Base-by-base conservation (phyloP, 371 early-diverging fungal genomes). In the Syncephalis plumigaleata region DNA sequence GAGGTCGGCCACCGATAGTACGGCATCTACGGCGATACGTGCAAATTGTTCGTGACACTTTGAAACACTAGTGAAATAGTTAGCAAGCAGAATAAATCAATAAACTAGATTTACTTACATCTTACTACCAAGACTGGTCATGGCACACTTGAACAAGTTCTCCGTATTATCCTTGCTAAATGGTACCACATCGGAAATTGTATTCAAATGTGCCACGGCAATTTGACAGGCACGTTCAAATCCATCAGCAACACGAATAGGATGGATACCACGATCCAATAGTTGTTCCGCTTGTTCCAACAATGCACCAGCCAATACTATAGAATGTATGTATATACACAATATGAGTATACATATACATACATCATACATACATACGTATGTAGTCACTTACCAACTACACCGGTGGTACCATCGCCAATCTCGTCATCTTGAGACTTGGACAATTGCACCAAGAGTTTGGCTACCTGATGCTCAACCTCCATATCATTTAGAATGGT, bases 351-450 rank as follows among this genome's bases (percentile, higher is more conserved):
- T 15, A 39, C 16, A 56, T 26, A 26, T 17, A 8, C 39, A 43
- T 43, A 7, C 3, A 39, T n/a, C n/a, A n/a, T n/a, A n/a, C n/a
- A n/a, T n/a, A 2, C n/a, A 48, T 8, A 39, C 36, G 22, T 36
- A 40, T 43, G n/a, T 17, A 37, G 1, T 21, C 25, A 67, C 69
- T 50, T 69, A 86, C 87, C 82, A 59, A 99, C 99, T 52, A 99
- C 96, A 61, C 98, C 92, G 15, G 99, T 99, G 26, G 99, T 99
- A 48, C 99, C 99, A 68, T 99, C 99, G 51, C 99, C 99, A 64
- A 99, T 95, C 71, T 99, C 99, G 58, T 99, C 95, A 70, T 99
- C 99, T 73, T 99, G 99, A 51, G 90, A 81, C 70, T 94, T 85
- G 49, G 94, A 93, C 44, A 99, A 70, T 66, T 98, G 93, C 15